Base-by-base conservation (phyloP, 345 rosid genomes). In the Mercurialis annua region DNA sequence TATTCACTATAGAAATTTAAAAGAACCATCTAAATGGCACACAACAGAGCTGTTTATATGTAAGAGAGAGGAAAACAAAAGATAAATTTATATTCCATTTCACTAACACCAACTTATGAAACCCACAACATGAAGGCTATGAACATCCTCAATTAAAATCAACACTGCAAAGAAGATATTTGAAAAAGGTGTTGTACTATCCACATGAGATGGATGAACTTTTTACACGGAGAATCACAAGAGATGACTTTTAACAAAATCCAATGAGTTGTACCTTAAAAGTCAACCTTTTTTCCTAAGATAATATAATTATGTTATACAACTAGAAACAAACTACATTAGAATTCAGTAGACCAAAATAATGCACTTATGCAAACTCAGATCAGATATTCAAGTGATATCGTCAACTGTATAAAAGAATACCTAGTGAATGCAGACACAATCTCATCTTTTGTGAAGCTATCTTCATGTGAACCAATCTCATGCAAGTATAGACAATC, bases 401-500 rank as follows among this genome's bases (percentile, higher is more conserved):
- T 20, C 7, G 5, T 17, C 15, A 69, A 42, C 33, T 42, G 20
- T 2, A 61, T 46, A 4, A n/a, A 59, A 64, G n/a, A 71, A 52
- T 80, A 91, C 97, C 98, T 88, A 55, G 96, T 84, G 72, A 84
- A 79, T 3, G 92, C 96, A 50, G 97, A 89, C 76, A 90, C 83
- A 60, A 86, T 79, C 80, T 90, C 97, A 79, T 90, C 97, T 84
- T 93, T 93, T 12, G 97, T 88, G 66, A 90, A 93, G 80, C 98
- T 93, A 77, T 90, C 96, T 76, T 90, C 98, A 56, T 81, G 92
- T 34, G 92, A 88, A 42, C 97, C 96, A 76, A 89, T 73, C 78
- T 93, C 98, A 47, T 93, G 97, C 87, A 93, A 76, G 85, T 93
- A 93, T 53, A 90, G 81, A 73, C 98, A 93, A 64, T 93, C 98